Evolutionary conservation across 805 yeast species (phyloP).

Genomic region (Candida krabiensis): DNA sequence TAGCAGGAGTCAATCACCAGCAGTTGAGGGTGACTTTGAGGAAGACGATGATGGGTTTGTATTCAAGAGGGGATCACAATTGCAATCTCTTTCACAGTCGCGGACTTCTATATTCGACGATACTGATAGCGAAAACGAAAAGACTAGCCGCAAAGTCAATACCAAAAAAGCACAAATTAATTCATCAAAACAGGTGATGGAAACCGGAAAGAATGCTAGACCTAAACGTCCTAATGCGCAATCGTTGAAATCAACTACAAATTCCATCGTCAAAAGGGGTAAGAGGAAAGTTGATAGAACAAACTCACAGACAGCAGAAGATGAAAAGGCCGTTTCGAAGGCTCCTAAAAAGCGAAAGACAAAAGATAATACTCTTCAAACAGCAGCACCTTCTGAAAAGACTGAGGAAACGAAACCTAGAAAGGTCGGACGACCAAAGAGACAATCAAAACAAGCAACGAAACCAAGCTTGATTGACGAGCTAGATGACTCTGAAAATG

Average conservation of each 20-base stretch:
- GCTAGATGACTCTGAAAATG: conserved; percentile 11
- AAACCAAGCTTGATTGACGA: conserved; percentile 3
- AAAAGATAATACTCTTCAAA: not conserved
- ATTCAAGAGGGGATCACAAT: conserved; percentile 19
- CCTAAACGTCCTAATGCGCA: no score
- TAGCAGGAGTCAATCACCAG: conserved; percentile 8
- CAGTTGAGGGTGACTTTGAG: conserved; percentile 13
- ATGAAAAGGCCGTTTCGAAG: not conserved
- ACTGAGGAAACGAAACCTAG: not conserved
- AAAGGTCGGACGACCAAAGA: conserved; percentile 1
- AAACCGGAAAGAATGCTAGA: no score
- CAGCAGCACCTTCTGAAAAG: no score
- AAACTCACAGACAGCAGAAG: no score
- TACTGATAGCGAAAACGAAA: not conserved
- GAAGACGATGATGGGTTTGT: conserved; percentile 23
- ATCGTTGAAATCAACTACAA: no score
- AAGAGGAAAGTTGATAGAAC: no score
- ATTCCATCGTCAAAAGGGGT: no score
- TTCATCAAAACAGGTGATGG: no score
- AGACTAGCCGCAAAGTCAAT: no score
- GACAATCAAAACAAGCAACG: not conserved
- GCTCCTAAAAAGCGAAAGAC: not conserved
- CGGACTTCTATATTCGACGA: conserved; percentile 2
- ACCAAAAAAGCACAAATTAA: no score
- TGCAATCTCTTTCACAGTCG: conserved; percentile 8